These are phyloP conservation scores for Inga leiocalycina DNA, from an alignment of 306 rosid species.

Conservation along the genomic window DNA sequence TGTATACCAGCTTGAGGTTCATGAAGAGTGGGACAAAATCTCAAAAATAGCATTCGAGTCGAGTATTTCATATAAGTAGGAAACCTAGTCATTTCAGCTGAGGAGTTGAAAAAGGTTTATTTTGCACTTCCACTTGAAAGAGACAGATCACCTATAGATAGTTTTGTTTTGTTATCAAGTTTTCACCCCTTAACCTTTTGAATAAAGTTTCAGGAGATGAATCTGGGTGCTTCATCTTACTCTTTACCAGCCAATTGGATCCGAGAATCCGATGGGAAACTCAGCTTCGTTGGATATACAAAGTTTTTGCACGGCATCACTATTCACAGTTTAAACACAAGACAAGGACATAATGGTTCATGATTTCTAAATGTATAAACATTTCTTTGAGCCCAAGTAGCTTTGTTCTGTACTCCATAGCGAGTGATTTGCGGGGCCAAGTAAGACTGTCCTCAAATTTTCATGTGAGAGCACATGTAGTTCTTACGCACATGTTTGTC, in stretches of 20 bases:
- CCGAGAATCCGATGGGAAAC: slow-evolving; percentile 77
- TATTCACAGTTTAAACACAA: slow-evolving; percentile 60
- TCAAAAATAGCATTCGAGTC: slow-evolving; percentile 55
- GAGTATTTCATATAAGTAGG: slow-evolving; percentile 73
- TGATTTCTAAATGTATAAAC: slow-evolving; percentile 1
- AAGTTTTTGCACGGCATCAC: slow-evolving; percentile 93
- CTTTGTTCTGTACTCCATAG: slow-evolving; percentile 35
- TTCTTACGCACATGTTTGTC: neutral
- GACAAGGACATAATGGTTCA: slow-evolving; percentile 47
- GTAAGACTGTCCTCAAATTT: neutral
- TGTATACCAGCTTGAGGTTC: slow-evolving; percentile 86
- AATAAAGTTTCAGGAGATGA: slow-evolving; percentile 74
- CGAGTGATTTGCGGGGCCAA: neutral
- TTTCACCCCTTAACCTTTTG: slow-evolving; percentile 17
- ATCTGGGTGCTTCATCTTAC: slow-evolving; percentile 68
- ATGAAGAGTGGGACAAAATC: slow-evolving; percentile 81
- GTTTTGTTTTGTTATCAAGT: neutral
- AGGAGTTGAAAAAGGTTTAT: slow-evolving; percentile 80
- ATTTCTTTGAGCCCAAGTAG: slow-evolving; percentile 41
- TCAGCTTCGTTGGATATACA: slow-evolving; percentile 78
- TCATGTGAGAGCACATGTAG: neutral
- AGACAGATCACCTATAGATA: neutral
- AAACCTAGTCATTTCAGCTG: slow-evolving; percentile 72
- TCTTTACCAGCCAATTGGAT: slow-evolving; percentile 76
- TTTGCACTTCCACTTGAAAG: slow-evolving; percentile 27